These are phyloP conservation scores for Calonectria henricotiae DNA, from an alignment of 2,329 filamentous ascomycete genomes.

Conservation along the genomic window DNA sequence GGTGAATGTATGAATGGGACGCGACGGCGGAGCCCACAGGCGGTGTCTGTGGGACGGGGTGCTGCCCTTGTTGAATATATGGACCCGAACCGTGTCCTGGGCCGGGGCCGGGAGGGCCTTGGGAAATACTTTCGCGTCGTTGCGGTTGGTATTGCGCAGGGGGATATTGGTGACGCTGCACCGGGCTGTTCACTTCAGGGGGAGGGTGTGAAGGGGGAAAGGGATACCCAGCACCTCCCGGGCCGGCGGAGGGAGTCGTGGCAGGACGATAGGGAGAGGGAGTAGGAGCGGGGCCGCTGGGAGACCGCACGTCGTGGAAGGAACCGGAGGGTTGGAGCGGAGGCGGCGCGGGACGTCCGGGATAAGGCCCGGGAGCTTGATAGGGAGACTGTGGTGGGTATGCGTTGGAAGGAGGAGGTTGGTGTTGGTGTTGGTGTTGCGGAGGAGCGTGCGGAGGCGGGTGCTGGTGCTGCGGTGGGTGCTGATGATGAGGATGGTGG, in stretches of 20 bases:
- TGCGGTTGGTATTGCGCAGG: constrained; percentile 62
- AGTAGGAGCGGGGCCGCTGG: constrained; percentile 63
- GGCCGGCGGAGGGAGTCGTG: constrained; percentile 61
- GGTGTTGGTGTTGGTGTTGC: constrained; percentile 37
- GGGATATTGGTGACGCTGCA: constrained; percentile 69
- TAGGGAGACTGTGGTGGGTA: constrained; percentile 62
- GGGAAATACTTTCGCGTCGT: constrained; percentile 66
- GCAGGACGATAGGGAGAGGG: constrained; percentile 67
- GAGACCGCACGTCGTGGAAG: constrained; percentile 68
- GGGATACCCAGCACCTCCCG: constrained; percentile 66
- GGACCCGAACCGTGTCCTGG: constrained; percentile 57
- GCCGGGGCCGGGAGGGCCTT: constrained; percentile 52
- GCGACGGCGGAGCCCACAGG: constrained; percentile 63
- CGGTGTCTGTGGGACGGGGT: constrained; percentile 66
- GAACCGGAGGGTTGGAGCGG: constrained; percentile 65
- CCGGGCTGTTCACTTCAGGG: constrained; percentile 66
- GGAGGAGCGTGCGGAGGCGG: constrained; percentile 47
- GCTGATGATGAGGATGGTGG: constrained; percentile 52
- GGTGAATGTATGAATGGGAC: constrained; percentile 61
- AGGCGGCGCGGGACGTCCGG: constrained; percentile 62
- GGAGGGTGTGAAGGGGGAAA: constrained; percentile 65
- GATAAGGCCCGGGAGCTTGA: constrained; percentile 62
- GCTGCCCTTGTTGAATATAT: constrained; percentile 60
- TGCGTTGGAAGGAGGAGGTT: constrained; percentile 52
- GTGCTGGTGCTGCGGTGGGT: constrained; percentile 52